Evolutionary conservation across 2,329 filamentous ascomycete genomes (phyloP), one percentile per base, ranked within the genome.

Genomic region (Gaeumannomyces sp.): DNA sequence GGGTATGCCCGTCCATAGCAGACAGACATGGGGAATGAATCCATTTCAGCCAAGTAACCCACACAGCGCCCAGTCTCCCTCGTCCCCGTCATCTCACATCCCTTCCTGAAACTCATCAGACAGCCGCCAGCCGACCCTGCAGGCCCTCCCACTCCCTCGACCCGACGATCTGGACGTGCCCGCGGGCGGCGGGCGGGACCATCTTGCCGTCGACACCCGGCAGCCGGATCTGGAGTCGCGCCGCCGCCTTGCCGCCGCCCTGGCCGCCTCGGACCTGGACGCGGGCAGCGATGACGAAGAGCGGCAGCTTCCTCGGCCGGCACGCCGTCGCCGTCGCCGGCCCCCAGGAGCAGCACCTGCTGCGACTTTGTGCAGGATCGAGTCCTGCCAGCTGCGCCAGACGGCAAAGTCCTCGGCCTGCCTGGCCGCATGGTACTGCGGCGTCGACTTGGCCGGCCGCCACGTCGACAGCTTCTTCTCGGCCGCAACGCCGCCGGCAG

Each of bases 401-500:
- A 81, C 78, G 29, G 83, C 86, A 71, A 85, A 89, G 68, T 90
- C 84, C 74, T 91, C 89, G 65, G 80, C 81, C 73, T 88, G 84
- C 73, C 80, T 83, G 25, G 87, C 87, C 13, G 87, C 86, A 66
- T 88, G 85, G 76, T 87, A 91, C 72, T 86, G 83, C 4, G 88
- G 85, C 60, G 86, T 90, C 56, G 79, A 80, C 71, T 78, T 85
- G 28, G 85, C 84, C 28, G 88, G 88, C 68, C 85, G 82, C 89
- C 89, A 92, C 13, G 83, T n/a, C 83, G 57, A 67, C 29, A 70
- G 67, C 45, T 81, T 85, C 71, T 90, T 85, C 71, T 82, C 77
- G 1, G 61, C 53, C 27, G 27, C 61, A 7, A 16, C n/a, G 11
- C n/a, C n/a, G 10, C 4, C n/a, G 3, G 57, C 6, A 28, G 57